Evolutionary conservation across 148 eudicot species (phyloP).

Genomic region (Chenopodium berlandieri): DNA sequence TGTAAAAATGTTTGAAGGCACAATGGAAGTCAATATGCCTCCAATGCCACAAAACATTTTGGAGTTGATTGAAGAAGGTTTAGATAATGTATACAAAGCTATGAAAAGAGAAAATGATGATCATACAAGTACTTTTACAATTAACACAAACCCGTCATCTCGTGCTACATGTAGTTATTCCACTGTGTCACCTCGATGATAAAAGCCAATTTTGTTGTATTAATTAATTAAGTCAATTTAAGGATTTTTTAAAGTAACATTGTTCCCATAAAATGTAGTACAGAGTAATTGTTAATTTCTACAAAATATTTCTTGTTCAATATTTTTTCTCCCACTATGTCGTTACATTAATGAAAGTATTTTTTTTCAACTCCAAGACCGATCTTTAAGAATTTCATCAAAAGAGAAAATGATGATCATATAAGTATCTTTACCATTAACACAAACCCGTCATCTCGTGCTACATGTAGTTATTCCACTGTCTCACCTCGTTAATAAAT

Average conservation of each 20-base stretch:
- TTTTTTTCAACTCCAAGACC: too few relatives aligned
- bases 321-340: too few relatives aligned
- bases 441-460: constrained; percentile 64
- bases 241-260: too few relatives aligned
- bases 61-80: constrained; percentile 90
- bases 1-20: constrained; percentile 85
- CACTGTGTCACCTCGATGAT: constrained; percentile 82
- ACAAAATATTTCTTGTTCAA: too few relatives aligned
- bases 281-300: too few relatives aligned
- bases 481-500: constrained; percentile 73
- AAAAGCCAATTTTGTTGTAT: background rate
- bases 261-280: too few relatives aligned
- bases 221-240: too few relatives aligned
- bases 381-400: constrained; percentile 35
- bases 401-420: constrained; percentile 60
- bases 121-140: constrained; percentile 64
- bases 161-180: constrained; percentile 89
- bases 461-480: constrained; percentile 88
- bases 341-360: too few relatives aligned
- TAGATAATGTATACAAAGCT: constrained; percentile 79
- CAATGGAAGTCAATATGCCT: constrained; percentile 63
- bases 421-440: constrained; percentile 63
- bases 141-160: constrained; percentile 61
- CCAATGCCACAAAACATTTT: constrained; percentile 84
- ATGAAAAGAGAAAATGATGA: constrained; percentile 80